Conservation (phyloP, 768 basidiomycete genomes). For the Boletus reticuloceps region DNA sequence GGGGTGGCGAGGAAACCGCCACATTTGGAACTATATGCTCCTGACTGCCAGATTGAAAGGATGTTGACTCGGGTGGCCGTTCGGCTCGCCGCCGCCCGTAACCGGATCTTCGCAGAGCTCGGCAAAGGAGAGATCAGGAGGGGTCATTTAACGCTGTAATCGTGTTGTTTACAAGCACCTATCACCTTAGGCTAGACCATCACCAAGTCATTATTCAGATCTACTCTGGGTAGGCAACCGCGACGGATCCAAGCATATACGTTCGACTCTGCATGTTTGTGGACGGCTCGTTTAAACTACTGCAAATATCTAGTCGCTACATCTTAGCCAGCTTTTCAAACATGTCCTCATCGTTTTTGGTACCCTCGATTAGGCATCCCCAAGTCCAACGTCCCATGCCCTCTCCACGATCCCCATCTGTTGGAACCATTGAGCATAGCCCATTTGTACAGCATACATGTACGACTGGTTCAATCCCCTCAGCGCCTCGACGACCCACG, state of each 20-base stretch:
- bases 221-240: too few relatives aligned
- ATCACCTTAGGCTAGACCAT: too few relatives aligned
- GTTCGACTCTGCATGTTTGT: too few relatives aligned
- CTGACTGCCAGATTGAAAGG: slow-evolving; percentile 69
- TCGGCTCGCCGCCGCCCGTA: slow-evolving; percentile 79
- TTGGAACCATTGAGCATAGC: slow-evolving; percentile 2
- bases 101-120: slow-evolving; percentile 56
- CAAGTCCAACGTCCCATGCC: too few relatives aligned
- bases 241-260: too few relatives aligned
- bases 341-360: not conserved
- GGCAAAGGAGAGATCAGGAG: not conserved
- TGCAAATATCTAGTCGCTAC: too few relatives aligned
- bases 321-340: too few relatives aligned
- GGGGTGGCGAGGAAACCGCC: slow-evolving; percentile 3
- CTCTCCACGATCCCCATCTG: too few relatives aligned
- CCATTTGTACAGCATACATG: slow-evolving; percentile 18
- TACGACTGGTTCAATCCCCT: slow-evolving; percentile 1
- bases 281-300: too few relatives aligned
- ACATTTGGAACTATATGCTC: slow-evolving; percentile 76
- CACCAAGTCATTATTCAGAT: too few relatives aligned
- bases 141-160: slow-evolving; percentile 2
- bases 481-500: slow-evolving; percentile 8
- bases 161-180: not conserved
- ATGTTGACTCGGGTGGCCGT: slow-evolving; percentile 81
- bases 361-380: slow-evolving; percentile 6